Evolutionary conservation across 192 early-diverging fungal genomes (phyloP).

Genomic region (Backusella liffmaniae): DNA sequence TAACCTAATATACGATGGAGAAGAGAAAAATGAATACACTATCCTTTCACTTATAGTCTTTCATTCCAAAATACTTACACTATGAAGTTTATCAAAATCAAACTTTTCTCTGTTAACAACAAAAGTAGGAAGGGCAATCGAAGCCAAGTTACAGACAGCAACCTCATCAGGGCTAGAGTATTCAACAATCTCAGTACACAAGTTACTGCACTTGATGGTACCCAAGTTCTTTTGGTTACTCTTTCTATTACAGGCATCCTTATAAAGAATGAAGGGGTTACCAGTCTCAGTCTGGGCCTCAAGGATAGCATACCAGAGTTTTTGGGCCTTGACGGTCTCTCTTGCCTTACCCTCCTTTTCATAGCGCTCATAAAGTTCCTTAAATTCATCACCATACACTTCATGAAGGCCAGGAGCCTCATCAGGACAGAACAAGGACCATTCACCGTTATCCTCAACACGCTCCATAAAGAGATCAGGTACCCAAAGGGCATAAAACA

Average conservation of each 20-base stretch:
- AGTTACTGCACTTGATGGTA: slow-evolving; percentile 97
- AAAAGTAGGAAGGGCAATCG: slow-evolving; percentile 88
- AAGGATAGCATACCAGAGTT: slow-evolving; percentile 95
- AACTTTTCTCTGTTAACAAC: slow-evolving; percentile 63
- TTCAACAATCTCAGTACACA: slow-evolving; percentile 98
- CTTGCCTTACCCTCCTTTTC: slow-evolving; percentile 83
- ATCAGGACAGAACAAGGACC: slow-evolving; percentile 93
- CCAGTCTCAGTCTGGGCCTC: slow-evolving; percentile 98
- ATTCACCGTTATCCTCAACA: slow-evolving; percentile 91
- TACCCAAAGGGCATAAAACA: slow-evolving; percentile 98
- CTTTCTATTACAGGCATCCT: slow-evolving; percentile 99
- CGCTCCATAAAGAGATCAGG: slow-evolving; percentile 98
- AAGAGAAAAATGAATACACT: not conserved
- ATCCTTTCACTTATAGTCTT: not conserved
- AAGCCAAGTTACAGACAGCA: slow-evolving; percentile 97
- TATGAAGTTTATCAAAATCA: slow-evolving; percentile 84
- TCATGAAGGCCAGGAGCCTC: slow-evolving; percentile 91
- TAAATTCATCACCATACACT: slow-evolving; percentile 93
- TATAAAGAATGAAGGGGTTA: slow-evolving; percentile 98
- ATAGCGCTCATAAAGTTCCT: slow-evolving; percentile 77
- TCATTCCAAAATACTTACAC: not conserved
- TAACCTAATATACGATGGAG: slow-evolving; percentile 35
- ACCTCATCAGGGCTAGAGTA: slow-evolving; percentile 95
- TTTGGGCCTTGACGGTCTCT: slow-evolving; percentile 94
- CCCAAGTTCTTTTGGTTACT: slow-evolving; percentile 99